A percentile compares a stretch with the other conserved stretches of the same genome.
phyloP scores from a whole-genome alignment of 768 basidiomycete species.

The Lactifluus volemus region DNA sequence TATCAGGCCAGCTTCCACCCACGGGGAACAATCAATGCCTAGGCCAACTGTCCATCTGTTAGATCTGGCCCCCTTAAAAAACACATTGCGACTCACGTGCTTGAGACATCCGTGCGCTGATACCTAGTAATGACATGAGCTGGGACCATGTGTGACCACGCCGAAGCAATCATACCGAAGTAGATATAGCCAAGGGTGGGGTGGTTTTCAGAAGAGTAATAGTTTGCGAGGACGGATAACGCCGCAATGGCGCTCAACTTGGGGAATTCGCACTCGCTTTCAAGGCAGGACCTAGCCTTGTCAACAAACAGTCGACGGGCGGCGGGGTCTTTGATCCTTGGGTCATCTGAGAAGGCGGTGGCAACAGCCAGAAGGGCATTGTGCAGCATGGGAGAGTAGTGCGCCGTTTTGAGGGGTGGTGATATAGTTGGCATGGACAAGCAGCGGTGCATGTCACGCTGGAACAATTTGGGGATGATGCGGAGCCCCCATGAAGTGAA shows the following conservation, averaged over 20 bases:
- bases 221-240: slow-evolving; percentile 32
- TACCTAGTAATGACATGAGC: slow-evolving; percentile 29
- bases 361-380: slow-evolving; percentile 49
- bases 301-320: slow-evolving; percentile 29
- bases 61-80: neutral
- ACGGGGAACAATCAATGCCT: slow-evolving; percentile 46
- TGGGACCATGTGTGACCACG: neutral
- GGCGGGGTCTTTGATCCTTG: slow-evolving; percentile 24
- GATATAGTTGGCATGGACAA: slow-evolving; percentile 24
- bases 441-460: slow-evolving; percentile 34
- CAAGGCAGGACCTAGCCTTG: slow-evolving; percentile 33
- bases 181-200: slow-evolving; percentile 38
- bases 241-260: slow-evolving; percentile 35
- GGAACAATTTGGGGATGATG: slow-evolving; percentile 33
- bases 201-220: slow-evolving; percentile 32
- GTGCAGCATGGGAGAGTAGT: slow-evolving; percentile 69
- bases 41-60: slow-evolving; percentile 38
- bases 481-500: slow-evolving; percentile 34
- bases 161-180: slow-evolving; percentile 26
- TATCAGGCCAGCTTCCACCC: slow-evolving; percentile 46
- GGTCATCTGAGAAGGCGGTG: slow-evolving; percentile 32
- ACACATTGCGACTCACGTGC: slow-evolving; percentile 36
- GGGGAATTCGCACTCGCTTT: slow-evolving; percentile 33
- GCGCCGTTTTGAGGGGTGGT: slow-evolving; percentile 35
- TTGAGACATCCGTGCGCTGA: slow-evolving; percentile 51